phyloP scores from a whole-genome alignment of 495 filamentous ascomycete genomes.

The Lichenothelia convexa region DNA sequence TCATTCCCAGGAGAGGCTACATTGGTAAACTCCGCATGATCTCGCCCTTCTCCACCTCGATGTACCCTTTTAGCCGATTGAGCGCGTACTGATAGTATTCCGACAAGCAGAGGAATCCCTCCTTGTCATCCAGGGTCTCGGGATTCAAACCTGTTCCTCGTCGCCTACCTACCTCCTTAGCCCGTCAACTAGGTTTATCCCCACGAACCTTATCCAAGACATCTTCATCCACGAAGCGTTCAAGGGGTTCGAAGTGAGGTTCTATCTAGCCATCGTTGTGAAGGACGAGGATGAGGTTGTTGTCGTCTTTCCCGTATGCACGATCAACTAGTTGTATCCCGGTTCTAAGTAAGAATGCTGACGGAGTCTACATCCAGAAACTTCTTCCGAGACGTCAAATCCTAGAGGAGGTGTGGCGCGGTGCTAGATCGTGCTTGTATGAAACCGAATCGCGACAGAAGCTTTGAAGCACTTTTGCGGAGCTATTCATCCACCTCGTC shows the following conservation, averaged over 20 bases:
- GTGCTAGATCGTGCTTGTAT: slow-evolving; percentile 55
- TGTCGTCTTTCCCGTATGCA: slow-evolving; percentile 71
- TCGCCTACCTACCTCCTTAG: slow-evolving; percentile 43
- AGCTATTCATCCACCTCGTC: no score
- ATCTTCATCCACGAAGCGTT: slow-evolving; percentile 94
- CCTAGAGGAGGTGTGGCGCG: slow-evolving; percentile 74
- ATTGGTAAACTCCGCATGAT: slow-evolving; percentile 6
- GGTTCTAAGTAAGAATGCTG: no score
- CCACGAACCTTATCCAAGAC: slow-evolving; percentile 77
- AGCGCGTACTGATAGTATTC: no score
- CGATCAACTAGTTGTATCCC: not conserved
- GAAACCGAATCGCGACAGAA: slow-evolving; percentile 30
- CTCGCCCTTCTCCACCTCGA: slow-evolving; percentile 2
- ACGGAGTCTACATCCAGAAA: no score
- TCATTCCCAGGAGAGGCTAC: slow-evolving; percentile 10
- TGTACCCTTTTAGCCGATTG: not conserved
- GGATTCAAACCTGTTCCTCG: slow-evolving; percentile 70
- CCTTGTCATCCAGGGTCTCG: slow-evolving; percentile 71
- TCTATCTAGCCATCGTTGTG: slow-evolving; percentile 79
- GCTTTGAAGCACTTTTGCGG: not conserved
- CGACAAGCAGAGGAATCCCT: slow-evolving; percentile 69
- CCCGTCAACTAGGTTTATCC: slow-evolving; percentile 72
- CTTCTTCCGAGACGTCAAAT: slow-evolving; percentile 51
- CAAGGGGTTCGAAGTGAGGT: slow-evolving; percentile 75
- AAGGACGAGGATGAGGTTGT: slow-evolving; percentile 76